phyloP scores from a whole-genome alignment of 306 rosid species.

The Vicia villosa region DNA sequence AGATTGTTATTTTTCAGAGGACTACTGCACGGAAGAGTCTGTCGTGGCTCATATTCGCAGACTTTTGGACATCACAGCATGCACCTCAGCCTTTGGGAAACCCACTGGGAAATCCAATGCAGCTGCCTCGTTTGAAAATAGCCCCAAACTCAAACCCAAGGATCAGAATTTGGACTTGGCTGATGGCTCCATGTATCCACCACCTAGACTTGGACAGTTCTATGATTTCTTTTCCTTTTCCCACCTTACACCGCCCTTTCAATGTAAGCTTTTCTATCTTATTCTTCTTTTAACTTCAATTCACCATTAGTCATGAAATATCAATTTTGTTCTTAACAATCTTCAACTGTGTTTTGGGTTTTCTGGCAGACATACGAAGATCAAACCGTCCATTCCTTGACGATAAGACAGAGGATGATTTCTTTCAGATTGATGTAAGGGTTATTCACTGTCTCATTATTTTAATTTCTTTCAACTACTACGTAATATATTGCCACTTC shows the following conservation, averaged over 20 bases:
- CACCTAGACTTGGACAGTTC: constrained; percentile 85
- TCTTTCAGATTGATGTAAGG: constrained; percentile 93
- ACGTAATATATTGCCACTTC: background rate
- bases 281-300: background rate
- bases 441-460: constrained; percentile 4
- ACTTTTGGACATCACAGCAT: constrained; percentile 79
- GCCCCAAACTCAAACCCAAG: constrained; percentile 33
- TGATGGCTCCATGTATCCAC: constrained; percentile 77
- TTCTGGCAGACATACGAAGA: constrained; percentile 77
- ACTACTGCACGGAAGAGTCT: constrained; percentile 74
- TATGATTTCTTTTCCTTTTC: constrained; percentile 91
- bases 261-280: constrained; percentile 53
- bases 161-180: constrained; percentile 43
- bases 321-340: no score
- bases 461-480: background rate
- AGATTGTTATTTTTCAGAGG: constrained; percentile 49
- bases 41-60: constrained; percentile 79
- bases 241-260: constrained; percentile 81
- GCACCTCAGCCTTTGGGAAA: constrained; percentile 72
- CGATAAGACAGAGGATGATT: constrained; percentile 84
- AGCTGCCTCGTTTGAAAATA: constrained; percentile 16
- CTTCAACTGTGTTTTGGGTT: background rate
- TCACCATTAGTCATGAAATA: no score
- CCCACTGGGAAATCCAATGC: constrained; percentile 6
- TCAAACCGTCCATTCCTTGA: constrained; percentile 87